Evolutionary conservation across 306 rosid species (phyloP).

Genomic region (Lagenaria siceraria): DNA sequence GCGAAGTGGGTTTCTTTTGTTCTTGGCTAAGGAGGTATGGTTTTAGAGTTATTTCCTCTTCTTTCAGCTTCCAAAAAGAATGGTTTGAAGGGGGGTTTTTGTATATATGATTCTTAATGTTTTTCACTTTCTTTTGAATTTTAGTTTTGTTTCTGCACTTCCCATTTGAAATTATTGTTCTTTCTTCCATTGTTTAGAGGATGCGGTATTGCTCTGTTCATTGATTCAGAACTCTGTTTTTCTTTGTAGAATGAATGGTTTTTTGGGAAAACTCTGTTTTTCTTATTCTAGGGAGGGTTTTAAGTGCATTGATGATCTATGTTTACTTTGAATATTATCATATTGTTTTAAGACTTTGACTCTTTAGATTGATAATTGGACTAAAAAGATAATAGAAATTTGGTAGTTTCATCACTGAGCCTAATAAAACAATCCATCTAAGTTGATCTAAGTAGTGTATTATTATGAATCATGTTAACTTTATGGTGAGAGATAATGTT

Average conservation of each 20-base stretch:
- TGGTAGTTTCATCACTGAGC: neutral
- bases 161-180: too few relatives aligned
- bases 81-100: neutral
- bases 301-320: too few relatives aligned
- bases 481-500: neutral
- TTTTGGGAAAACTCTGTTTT: neutral
- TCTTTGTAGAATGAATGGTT: neutral
- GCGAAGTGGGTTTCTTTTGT: neutral
- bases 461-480: neutral
- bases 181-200: too few relatives aligned
- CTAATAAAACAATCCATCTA: neutral
- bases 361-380: neutral
- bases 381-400: neutral
- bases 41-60: too few relatives aligned
- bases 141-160: neutral
- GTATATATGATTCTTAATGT: neutral
- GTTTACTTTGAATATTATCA: too few relatives aligned
- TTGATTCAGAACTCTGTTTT: neutral
- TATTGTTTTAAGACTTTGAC: neutral
- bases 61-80: too few relatives aligned
- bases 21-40: neutral
- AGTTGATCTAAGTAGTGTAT: neutral
- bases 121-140: neutral
- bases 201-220: neutral
- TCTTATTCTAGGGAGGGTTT: too few relatives aligned